A percentile compares a stretch with the other conserved stretches of the same genome.
These are phyloP conservation scores for Tinospora cordifolia DNA, from an alignment of 164 flowering plant species.

Conservation along the genomic window DNA sequence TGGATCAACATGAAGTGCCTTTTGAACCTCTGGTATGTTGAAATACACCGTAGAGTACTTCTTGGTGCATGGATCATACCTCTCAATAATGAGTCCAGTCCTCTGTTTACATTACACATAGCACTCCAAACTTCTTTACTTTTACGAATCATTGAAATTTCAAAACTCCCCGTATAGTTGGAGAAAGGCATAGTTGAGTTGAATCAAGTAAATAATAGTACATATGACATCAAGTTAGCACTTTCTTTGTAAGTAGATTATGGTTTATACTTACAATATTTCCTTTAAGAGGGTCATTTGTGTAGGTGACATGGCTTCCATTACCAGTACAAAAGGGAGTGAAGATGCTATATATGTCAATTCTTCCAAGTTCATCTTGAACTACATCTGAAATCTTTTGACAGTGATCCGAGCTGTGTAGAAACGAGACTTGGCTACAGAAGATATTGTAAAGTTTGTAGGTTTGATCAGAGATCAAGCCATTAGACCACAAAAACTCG, in stretches of 20 bases:
- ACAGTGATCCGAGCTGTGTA: slow-evolving; percentile 51
- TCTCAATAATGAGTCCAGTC: slow-evolving; percentile 23
- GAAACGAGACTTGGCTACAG: slow-evolving; percentile 59
- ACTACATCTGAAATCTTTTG: slow-evolving; percentile 48
- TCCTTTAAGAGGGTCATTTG: slow-evolving; percentile 38
- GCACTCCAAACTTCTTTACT: no score
- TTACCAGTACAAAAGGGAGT: slow-evolving; percentile 46
- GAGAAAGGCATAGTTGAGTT: no score
- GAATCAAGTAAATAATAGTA: no score
- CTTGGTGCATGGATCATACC: slow-evolving; percentile 91
- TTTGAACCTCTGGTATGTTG: slow-evolving; percentile 80
- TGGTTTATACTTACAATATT: slow-evolving; percentile 36
- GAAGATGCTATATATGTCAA: slow-evolving; percentile 48
- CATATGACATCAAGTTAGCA: not conserved
- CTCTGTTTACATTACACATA: not conserved
- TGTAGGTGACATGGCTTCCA: slow-evolving; percentile 18
- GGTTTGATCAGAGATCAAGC: slow-evolving; percentile 84
- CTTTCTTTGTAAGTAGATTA: not conserved
- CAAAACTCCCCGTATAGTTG: no score
- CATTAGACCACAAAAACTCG: slow-evolving; percentile 84
- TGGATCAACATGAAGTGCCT: slow-evolving; percentile 69
- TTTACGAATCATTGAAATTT: no score
- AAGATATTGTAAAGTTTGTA: slow-evolving; percentile 46
- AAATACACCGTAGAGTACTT: slow-evolving; percentile 64
- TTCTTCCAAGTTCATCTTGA: slow-evolving; percentile 60